Evolutionary conservation across 2,329 filamentous ascomycete genomes (phyloP), one percentile per base, ranked within the genome.

Genomic region (Phaeosphaeriaceae sp.): DNA sequence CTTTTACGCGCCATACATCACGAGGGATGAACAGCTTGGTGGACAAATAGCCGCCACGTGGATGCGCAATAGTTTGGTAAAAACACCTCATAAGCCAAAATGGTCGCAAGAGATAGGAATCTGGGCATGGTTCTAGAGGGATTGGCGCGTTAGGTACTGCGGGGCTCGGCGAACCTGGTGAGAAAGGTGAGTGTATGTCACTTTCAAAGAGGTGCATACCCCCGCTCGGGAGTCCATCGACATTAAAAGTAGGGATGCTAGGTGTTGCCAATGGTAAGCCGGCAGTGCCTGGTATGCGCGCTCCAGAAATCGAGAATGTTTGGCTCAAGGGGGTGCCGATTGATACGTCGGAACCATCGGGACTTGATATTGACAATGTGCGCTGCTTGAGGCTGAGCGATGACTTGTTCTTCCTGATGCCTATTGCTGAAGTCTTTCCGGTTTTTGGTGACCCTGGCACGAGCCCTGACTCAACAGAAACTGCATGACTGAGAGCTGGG

Each of bases 11-110:
- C 94, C 94, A 99, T 3, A 94, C 90, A 67, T 97, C 92, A 42
- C 90, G 84, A 5, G 94, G 92, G 4, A 99, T 83, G 68, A 99
- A 99, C 0, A 99, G 82, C 63, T 92, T 92, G 17, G 87, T 93
- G 44, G 92, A 96, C 16, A 99, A 70, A 68, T 97, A 99, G 13
- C 92, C 94, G 30, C 94, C 94, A 18, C 91, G 86, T 2, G 93
- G 91, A 66, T 99, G 93, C 15, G 87, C 88, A 36, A 99, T 85
- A 0, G 92, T 96, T 71, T 97, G 91, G 68, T 94, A 96, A 20
- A 99, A 81, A 54, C 89, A 92, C 46, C 94, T 87, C 90, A 99
- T 96, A 36, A 99, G 80, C 94, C 94, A 99, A 73, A 97, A 99
- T 2, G 94, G 95, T 16, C 94, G 87, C n/a, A 97, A 81, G 64